phyloP scores from a whole-genome alignment of 75 land plant species.

The Cunninghamia lanceolata region DNA sequence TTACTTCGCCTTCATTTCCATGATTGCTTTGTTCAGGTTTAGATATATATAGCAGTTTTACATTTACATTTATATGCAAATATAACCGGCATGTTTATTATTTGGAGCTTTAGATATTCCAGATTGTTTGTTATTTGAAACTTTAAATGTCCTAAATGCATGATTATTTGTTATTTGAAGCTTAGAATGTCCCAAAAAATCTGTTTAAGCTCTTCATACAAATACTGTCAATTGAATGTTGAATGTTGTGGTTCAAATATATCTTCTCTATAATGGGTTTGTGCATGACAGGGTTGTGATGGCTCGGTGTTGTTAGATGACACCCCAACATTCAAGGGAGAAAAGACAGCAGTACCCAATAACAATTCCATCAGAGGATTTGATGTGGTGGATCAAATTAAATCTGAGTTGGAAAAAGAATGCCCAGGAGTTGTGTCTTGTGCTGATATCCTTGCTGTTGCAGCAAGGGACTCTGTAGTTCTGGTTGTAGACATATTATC shows the following conservation, averaged over 20 bases:
- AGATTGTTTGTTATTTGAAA: too few relatives aligned
- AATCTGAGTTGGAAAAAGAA: slow-evolving; percentile 16
- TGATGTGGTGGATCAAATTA: slow-evolving; percentile 28
- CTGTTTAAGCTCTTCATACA: not conserved
- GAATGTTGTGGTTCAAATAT: too few relatives aligned
- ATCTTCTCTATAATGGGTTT: not conserved
- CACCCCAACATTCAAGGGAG: slow-evolving; percentile 19
- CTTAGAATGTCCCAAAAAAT: too few relatives aligned
- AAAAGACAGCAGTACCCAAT: slow-evolving; percentile 26
- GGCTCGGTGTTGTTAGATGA: slow-evolving; percentile 26
- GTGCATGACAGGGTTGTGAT: slow-evolving; percentile 24
- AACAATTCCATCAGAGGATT: slow-evolving; percentile 24
- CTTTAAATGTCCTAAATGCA: too few relatives aligned
- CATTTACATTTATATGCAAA: not conserved
- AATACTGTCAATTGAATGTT: not conserved
- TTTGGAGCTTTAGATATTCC: not conserved
- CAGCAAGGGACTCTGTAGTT: slow-evolving; percentile 29
- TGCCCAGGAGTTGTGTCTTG: slow-evolving; percentile 33
- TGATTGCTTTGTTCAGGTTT: slow-evolving; percentile 36
- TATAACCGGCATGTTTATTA: too few relatives aligned
- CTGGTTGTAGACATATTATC: not conserved
- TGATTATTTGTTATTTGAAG: too few relatives aligned
- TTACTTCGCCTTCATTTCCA: slow-evolving; percentile 28
- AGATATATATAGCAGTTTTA: not conserved
- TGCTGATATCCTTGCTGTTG: slow-evolving; percentile 34